Evolutionary conservation across 495 filamentous ascomycete genomes (phyloP).

Genomic region (Aspergillus cavernicola): DNA sequence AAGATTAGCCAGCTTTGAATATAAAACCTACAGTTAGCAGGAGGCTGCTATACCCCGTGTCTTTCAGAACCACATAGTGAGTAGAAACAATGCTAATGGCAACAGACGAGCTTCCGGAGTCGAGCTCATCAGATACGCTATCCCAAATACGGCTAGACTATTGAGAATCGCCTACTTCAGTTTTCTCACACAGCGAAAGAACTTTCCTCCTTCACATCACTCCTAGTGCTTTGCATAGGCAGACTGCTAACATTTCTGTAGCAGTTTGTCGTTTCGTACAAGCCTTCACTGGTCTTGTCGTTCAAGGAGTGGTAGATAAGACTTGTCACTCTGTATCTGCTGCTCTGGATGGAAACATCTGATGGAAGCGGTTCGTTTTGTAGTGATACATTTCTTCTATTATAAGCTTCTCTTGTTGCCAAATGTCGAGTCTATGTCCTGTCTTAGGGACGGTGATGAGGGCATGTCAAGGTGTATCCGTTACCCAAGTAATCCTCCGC

Average conservation of each 20-base stretch:
- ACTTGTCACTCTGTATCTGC: constrained; percentile 88
- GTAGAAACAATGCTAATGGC: not conserved
- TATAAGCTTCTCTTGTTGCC: constrained; percentile 16
- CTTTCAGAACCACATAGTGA: not conserved
- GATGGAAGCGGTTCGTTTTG: constrained; percentile 78
- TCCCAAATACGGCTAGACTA: constrained; percentile 14
- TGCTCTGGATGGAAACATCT: constrained; percentile 74
- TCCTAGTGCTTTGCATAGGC: constrained; percentile 46
- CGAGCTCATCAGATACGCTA: constrained; percentile 9
- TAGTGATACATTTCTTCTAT: constrained; percentile 50
- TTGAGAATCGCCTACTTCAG: constrained; percentile 11
- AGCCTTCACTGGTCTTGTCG: constrained; percentile 70
- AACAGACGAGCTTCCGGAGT: not conserved
- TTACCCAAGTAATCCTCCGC: no score
- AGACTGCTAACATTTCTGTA: constrained; percentile 49
- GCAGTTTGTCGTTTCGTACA: constrained; percentile 39
- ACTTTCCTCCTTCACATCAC: constrained; percentile 38
- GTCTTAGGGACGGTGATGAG: not conserved
- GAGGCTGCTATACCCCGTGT: no score
- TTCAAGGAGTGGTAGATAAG: constrained; percentile 63
- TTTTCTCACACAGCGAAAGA: constrained; percentile 10
- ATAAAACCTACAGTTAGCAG: no score
- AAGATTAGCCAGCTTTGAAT: not conserved
- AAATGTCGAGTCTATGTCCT: not conserved
- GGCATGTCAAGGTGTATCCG: no score